Evolutionary conservation across 2,329 filamentous ascomycete genomes (phyloP).

Genomic region (Paracorniculantispora psalliotae): DNA sequence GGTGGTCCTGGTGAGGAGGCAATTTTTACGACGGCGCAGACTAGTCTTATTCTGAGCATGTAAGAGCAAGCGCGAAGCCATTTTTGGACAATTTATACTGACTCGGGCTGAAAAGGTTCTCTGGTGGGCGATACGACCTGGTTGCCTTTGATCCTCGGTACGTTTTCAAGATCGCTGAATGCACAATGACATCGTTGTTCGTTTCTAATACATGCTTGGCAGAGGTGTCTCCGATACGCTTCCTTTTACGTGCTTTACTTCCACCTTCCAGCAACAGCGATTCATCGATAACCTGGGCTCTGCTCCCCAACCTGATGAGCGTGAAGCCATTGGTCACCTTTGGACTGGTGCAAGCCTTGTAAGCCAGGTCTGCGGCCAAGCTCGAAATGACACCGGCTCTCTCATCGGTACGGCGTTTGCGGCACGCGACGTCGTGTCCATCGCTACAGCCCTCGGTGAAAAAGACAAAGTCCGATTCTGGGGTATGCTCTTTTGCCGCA

Average conservation of each 20-base stretch:
- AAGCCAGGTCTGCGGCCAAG: conserved; percentile 21
- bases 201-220: neutral
- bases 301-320: conserved; percentile 13
- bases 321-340: conserved; percentile 12
- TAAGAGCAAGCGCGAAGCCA: neutral
- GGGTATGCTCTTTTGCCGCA: conserved; percentile 20
- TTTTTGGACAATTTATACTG: neutral
- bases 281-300: neutral
- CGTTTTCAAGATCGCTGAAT: neutral
- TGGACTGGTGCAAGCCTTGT: conserved; percentile 18
- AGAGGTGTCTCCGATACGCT: conserved; percentile 21
- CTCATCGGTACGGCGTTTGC: conserved; percentile 28
- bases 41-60: neutral
- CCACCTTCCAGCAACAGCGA: neutral
- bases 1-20: conserved; percentile 21
- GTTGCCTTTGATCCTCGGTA: conserved; percentile 26
- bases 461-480: conserved; percentile 28
- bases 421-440: conserved; percentile 32
- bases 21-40: neutral
- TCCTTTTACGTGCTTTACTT: conserved; percentile 19
- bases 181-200: neutral
- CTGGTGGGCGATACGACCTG: conserved; percentile 24
- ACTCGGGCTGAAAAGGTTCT: conserved; percentile 17
- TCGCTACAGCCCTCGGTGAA: conserved; percentile 30
- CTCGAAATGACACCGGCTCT: conserved; percentile 20